These are phyloP conservation scores for Raffaelea arxii DNA, from an alignment of 2,329 filamentous ascomycete species.

Conservation along the genomic window DNA sequence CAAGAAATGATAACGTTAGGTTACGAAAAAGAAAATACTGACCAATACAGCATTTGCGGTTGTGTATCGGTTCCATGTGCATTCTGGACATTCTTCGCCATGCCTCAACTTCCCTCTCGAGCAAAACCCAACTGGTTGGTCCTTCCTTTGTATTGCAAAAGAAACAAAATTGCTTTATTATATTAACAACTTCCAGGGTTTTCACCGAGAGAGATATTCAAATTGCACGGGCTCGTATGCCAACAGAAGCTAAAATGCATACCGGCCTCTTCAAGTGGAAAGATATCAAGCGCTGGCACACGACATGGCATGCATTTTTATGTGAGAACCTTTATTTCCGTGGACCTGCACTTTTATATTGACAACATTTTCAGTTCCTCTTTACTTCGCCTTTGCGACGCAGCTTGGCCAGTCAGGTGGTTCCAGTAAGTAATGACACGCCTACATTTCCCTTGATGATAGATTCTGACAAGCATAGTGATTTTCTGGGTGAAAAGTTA, in stretches of 20 bases:
- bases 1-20: not conserved
- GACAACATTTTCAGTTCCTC: no score
- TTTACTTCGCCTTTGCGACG: constrained; percentile 15
- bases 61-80: constrained; percentile 17
- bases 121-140: constrained; percentile 17
- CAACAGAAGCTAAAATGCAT: constrained; percentile 13
- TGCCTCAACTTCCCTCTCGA: constrained; percentile 17
- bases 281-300: constrained; percentile 19
- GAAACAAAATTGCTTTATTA: not conserved
- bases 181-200: constrained; percentile 13
- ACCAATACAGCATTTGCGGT: constrained; percentile 16
- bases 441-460: not conserved
- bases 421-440: constrained; percentile 13
- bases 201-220: constrained; percentile 16
- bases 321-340: no score
- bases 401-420: constrained; percentile 15
- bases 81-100: constrained; percentile 17
- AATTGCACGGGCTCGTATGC: constrained; percentile 16
- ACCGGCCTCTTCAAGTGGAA: constrained; percentile 20
- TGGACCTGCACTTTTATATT: no score
- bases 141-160: not conserved
- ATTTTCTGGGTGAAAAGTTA: constrained; percentile 20
- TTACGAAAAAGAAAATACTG: no score
- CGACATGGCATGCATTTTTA: constrained; percentile 19
- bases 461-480: constrained; percentile 8